Evolutionary conservation across 331 rosid genomes (phyloP).

Genomic region (Acacia pycnantha): DNA sequence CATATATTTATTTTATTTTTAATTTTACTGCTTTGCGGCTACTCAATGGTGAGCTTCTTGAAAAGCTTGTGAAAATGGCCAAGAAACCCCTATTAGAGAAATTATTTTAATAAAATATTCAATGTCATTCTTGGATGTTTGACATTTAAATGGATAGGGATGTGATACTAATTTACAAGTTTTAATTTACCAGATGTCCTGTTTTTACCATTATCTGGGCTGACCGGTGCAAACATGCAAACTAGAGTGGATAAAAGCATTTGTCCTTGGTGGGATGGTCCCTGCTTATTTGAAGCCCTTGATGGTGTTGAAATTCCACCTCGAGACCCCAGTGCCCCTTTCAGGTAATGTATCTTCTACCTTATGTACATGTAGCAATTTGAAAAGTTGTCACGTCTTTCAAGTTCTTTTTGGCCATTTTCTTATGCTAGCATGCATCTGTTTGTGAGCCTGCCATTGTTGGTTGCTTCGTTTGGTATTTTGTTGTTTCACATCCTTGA

Average conservation of each 20-base stretch:
- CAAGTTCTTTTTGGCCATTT: neutral
- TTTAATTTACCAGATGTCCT: constrained; percentile 66
- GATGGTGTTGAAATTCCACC: constrained; percentile 69
- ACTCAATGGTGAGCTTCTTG: constrained; percentile 9
- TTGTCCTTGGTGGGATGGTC: constrained; percentile 93
- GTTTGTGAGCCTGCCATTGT: neutral
- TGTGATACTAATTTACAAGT: constrained; percentile 17
- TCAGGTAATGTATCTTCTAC: constrained; percentile 58
- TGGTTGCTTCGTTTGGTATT: no score
- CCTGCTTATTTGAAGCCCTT: constrained; percentile 91
- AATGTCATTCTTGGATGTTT: constrained; percentile 6
- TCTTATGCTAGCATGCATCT: neutral
- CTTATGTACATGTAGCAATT: neutral
- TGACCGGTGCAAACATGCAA: constrained; percentile 66
- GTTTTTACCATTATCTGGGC: constrained; percentile 91
- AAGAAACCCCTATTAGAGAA: neutral
- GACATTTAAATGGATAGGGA: constrained; percentile 20
- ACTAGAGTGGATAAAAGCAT: constrained; percentile 62
- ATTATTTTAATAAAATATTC: neutral
- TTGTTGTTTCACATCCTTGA: no score
- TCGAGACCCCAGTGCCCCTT: constrained; percentile 84
- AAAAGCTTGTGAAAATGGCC: constrained; percentile 4
- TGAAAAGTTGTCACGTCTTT: neutral
- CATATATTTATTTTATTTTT: neutral
- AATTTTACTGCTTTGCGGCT: neutral